phyloP scores from a whole-genome alignment of 2,329 filamentous ascomycete genomes.

The Sporothrix protearum region DNA sequence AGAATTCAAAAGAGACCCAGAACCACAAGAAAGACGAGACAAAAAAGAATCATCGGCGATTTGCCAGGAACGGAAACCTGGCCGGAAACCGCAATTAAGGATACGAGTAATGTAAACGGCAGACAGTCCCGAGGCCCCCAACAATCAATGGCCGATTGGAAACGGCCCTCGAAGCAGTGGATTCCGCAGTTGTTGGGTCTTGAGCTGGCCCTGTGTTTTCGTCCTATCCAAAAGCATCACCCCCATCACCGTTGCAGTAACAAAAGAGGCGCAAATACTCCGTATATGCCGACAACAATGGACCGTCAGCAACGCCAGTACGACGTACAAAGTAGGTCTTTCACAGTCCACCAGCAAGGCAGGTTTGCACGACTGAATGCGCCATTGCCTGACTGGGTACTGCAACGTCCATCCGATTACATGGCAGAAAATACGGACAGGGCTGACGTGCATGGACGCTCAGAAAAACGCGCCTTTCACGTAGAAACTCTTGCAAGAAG shows the following conservation, averaged over 20 bases:
- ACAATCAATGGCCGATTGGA: background rate
- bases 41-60: background rate
- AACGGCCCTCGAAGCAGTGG: background rate
- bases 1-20: background rate
- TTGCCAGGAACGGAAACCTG: background rate
- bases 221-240: background rate
- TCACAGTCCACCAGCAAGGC: background rate
- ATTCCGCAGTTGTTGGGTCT: background rate
- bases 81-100: background rate
- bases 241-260: background rate
- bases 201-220: no score
- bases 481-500: background rate
- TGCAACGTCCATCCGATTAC: no score
- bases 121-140: slow-evolving; percentile 8
- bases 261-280: background rate
- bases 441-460: background rate
- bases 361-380: background rate
- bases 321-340: background rate
- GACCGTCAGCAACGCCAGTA: background rate
- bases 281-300: background rate
- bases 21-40: background rate
- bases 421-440: background rate
- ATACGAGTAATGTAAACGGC: no score
- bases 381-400: background rate
- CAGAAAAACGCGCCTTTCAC: background rate